Evolutionary conservation across 371 early-diverging fungal genomes (phyloP).

Genomic region (Synchytrium microbalum): DNA sequence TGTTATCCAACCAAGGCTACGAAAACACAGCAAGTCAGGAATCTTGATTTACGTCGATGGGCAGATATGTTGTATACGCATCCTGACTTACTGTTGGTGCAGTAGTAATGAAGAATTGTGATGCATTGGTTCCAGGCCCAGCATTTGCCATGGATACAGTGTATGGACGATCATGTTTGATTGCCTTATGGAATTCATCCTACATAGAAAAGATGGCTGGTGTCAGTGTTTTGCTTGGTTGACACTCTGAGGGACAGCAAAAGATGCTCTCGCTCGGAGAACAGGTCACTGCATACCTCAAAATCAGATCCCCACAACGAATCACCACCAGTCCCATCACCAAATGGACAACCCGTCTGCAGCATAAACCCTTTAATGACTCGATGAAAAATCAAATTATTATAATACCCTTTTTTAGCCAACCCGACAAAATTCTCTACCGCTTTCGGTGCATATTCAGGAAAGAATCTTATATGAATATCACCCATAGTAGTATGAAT

Average conservation of each 20-base stretch:
- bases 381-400: constrained; percentile 51
- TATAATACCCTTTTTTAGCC: constrained; percentile 59
- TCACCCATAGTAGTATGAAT: constrained; percentile 83
- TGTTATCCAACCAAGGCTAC: constrained; percentile 89
- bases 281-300: constrained; percentile 71
- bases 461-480: constrained; percentile 73
- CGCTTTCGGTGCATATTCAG: constrained; percentile 82
- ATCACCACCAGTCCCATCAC: constrained; percentile 93
- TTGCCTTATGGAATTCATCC: constrained; percentile 34
- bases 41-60: too few species aligned
- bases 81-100: constrained; percentile 59
- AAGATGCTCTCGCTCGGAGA: constrained; percentile 27
- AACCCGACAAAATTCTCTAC: constrained; percentile 88
- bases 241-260: constrained; percentile 12
- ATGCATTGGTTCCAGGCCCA: constrained; percentile 90
- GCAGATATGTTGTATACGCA: neutral
- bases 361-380: constrained; percentile 62
- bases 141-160: constrained; percentile 96
- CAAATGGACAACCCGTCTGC: constrained; percentile 62
- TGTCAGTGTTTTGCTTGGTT: neutral
- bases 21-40: constrained; percentile 2
- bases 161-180: constrained; percentile 82
- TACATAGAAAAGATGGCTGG: neutral
- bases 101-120: constrained; percentile 98
- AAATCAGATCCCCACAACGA: constrained; percentile 91